phyloP scores from a whole-genome alignment of 805 yeast species.

The Candida saitoana region DNA sequence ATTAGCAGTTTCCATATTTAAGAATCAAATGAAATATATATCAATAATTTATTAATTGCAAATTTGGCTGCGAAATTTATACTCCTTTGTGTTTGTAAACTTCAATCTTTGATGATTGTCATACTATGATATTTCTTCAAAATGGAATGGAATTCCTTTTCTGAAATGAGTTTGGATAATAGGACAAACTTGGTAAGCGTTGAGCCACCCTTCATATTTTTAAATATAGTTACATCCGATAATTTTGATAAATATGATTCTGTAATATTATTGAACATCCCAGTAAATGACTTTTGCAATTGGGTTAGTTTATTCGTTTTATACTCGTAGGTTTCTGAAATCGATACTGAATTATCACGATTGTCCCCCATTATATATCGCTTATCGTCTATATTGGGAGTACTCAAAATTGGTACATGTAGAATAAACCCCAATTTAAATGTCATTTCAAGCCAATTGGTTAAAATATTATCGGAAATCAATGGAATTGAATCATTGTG shows the following conservation, averaged over 20 bases:
- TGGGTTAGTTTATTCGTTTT: not conserved
- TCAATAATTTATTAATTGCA: too few species aligned
- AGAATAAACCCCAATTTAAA: constrained; percentile 12
- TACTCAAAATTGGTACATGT: constrained; percentile 27
- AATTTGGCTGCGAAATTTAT: too few species aligned
- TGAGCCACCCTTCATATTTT: not conserved
- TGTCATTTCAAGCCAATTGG: constrained; percentile 27
- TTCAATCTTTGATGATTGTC: not conserved
- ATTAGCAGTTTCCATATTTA: not conserved
- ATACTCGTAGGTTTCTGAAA: constrained; percentile 17
- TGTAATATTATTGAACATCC: not conserved
- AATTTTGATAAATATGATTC: not conserved
- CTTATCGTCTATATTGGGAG: constrained; percentile 25
- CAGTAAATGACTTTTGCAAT: not conserved
- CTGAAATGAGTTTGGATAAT: constrained; percentile 7
- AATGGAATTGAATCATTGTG: constrained; percentile 17
- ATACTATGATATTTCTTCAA: constrained; percentile 5
- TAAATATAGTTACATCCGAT: not conserved
- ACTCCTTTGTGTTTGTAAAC: not conserved
- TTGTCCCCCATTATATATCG: constrained; percentile 8
- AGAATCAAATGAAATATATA: too few species aligned
- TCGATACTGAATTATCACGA: constrained; percentile 18
- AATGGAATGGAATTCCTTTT: constrained; percentile 5
- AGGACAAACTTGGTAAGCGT: constrained; percentile 10
- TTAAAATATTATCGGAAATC: constrained; percentile 21